Base-by-base conservation (phyloP, 1,284 basidiomycete genomes). In the Polyporus tsugae region DNA sequence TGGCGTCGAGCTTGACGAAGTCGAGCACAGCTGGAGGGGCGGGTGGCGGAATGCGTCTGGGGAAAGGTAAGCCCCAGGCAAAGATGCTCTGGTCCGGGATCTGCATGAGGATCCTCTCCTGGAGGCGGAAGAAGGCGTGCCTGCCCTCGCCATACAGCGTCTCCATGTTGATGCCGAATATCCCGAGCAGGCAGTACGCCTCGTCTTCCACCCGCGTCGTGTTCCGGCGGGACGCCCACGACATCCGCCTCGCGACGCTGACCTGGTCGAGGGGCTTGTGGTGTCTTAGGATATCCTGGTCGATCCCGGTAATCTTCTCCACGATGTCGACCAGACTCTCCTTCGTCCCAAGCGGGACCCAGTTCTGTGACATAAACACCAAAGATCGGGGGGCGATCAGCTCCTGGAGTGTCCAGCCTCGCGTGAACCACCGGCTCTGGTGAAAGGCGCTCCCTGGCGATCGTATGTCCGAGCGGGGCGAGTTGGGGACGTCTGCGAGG, bases 1-100 rank as follows among this genome's bases (percentile, higher is more conserved):
- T 55, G n/a, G 33, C 52, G 52, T 55, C 52, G 52, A 55, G 52
- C 52, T 29, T 33, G 15, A 29, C 29, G 17, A 55, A 35, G 52
- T 55, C 52, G 52, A 55, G 52, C 29, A 55, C 52, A 4, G 11
- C 52, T 4, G 52, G 52, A 15, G 52, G 52, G 29, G 52, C 29
- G 15, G 52, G 52, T 10, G 29, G 29, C 6, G 52, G 52, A 29
- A 55, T 33, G 52, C 52, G 52, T 3, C 52, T n/a, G 11, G 52
- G 29, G 52, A 55, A 55, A 2, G 52, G 52, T 13, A 55, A 22
- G n/a, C 64, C 64, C 64, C 64, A 65, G 4, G 64, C 64, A 58
- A 65, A 65, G 64, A 65, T 60, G 46, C 44, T 65, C 15, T 65
- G 64, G 22, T 65, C 64, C 36, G 33, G 44, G 35, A 38, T 65